A percentile compares a stretch with the other conserved stretches of the same genome.
Evolutionary conservation across 2,329 filamentous ascomycete genomes (phyloP).

Genomic region (Trichoderma gracile): DNA sequence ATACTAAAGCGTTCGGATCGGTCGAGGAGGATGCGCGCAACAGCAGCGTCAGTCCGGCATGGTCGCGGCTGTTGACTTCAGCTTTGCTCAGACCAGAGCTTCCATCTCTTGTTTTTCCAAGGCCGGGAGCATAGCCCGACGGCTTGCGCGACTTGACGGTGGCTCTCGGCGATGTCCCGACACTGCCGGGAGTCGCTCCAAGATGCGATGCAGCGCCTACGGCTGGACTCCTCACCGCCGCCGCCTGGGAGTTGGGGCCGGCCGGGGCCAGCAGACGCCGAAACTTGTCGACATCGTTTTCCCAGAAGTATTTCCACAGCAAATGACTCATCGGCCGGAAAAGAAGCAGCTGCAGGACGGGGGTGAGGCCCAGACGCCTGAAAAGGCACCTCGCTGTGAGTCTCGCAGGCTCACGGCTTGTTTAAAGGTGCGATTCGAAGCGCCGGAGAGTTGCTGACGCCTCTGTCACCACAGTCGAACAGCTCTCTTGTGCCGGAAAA

Average conservation of each 20-base stretch:
- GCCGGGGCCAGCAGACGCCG: conserved; percentile 79
- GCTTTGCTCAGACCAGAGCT: conserved; percentile 50
- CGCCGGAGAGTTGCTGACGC: conserved; percentile 35
- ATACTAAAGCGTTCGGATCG: conserved; percentile 66
- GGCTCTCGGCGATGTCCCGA: conserved; percentile 53
- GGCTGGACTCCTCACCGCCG: conserved; percentile 53
- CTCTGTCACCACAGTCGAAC: conserved; percentile 1
- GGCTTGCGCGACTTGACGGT: conserved; percentile 53
- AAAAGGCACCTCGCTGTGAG: conserved; percentile 82
- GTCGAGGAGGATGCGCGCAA: conserved; percentile 80
- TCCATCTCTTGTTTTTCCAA: conserved; percentile 48
- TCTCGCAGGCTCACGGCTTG: conserved; percentile 81
- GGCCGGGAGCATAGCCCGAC: conserved; percentile 50
- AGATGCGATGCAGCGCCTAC: conserved; percentile 40
- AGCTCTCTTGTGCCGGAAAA: not conserved
- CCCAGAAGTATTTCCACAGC: conserved; percentile 95
- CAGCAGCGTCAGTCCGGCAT: conserved; percentile 77
- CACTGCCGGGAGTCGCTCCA: conserved; percentile 45
- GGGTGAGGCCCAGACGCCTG: conserved; percentile 49
- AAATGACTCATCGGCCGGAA: conserved; percentile 79
- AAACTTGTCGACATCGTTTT: conserved; percentile 97
- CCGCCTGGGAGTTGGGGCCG: conserved; percentile 57
- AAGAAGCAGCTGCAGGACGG: conserved; percentile 24
- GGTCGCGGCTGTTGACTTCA: conserved; percentile 84
- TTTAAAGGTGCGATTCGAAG: conserved; percentile 72